phyloP scores from a whole-genome alignment of 306 rosid genomes.

The Acacia acuminata region DNA sequence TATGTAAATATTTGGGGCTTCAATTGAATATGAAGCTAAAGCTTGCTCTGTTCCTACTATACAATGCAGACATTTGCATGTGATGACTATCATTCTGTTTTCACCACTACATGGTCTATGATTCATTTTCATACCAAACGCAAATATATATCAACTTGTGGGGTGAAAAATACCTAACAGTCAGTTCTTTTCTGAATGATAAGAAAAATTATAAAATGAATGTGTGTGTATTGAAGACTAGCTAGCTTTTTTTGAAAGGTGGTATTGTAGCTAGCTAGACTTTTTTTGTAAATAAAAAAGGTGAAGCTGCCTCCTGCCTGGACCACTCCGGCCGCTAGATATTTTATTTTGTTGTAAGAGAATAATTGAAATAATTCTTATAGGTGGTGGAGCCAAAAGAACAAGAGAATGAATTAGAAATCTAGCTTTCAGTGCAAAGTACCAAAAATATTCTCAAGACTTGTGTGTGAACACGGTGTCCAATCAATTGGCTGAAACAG shows the following conservation, averaged over 20 bases:
- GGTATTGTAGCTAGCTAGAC: background rate
- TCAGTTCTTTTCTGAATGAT: background rate
- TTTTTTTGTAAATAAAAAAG: constrained; percentile 22
- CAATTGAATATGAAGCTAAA: constrained; percentile 32
- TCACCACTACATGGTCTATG: constrained; percentile 11
- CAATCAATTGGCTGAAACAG: constrained; percentile 38
- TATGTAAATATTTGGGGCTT: constrained; percentile 23
- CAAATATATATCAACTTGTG: background rate
- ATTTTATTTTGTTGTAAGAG: constrained; percentile 25
- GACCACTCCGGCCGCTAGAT: constrained; percentile 35
- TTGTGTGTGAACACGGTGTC: constrained; percentile 53
- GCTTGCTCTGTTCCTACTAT: constrained; percentile 25
- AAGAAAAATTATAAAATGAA: background rate
- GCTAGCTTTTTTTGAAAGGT: background rate
- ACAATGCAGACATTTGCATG: constrained; percentile 33
- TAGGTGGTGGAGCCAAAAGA: background rate
- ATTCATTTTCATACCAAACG: background rate
- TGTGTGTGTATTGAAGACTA: constrained; percentile 6
- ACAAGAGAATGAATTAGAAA: background rate
- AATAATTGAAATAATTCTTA: constrained; percentile 32
- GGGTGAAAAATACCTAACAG: constrained; percentile 2
- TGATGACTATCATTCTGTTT: constrained; percentile 34
- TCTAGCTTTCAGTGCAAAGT: constrained; percentile 48
- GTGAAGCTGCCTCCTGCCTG: background rate
- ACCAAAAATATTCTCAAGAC: constrained; percentile 7